Percentiles rank a stretch among this genome's conserved stretches.
Evolutionary conservation across 176 grass and related monocot genomes (phyloP).

Genomic region (Eleusine indica): DNA sequence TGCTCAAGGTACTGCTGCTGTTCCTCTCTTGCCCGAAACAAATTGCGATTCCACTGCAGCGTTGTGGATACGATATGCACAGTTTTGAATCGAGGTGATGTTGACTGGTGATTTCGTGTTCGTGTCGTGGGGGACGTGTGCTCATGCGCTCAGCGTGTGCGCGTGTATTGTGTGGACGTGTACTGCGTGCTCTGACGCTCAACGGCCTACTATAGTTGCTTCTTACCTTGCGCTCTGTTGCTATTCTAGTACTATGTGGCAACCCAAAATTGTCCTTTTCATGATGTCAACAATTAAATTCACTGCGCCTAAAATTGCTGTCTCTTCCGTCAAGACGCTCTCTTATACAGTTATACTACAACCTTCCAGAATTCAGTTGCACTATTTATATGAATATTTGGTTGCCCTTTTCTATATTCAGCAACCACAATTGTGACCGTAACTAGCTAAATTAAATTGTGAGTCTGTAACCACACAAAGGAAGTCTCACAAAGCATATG

Average conservation of each 20-base stretch:
- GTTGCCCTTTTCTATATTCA: background rate
- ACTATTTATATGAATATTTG: background rate
- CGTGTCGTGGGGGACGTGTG: background rate
- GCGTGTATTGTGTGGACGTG: conserved; percentile 1
- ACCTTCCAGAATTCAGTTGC: background rate
- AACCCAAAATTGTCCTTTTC: background rate
- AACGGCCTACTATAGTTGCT: conserved; percentile 18
- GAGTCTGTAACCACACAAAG: background rate
- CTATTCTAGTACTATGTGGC: background rate
- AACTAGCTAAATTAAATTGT: background rate
- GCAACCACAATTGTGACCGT: background rate
- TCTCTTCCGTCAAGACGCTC: background rate
- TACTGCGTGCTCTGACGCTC: conserved; percentile 23
- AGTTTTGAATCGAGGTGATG: background rate
- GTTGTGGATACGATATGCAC: background rate
- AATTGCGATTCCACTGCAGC: background rate
- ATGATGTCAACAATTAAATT: conserved; percentile 9
- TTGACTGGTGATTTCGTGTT: background rate
- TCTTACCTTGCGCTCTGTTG: background rate
- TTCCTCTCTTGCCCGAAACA: background rate
- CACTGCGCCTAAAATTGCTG: background rate
- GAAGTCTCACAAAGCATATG: background rate
- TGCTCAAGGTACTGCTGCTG: conserved; percentile 38
- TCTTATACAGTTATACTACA: background rate
- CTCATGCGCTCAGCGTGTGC: conserved; percentile 45